These are phyloP conservation scores for Blastobotrys apis DNA, from an alignment of 1,139 yeast genomes.

Conservation along the genomic window DNA sequence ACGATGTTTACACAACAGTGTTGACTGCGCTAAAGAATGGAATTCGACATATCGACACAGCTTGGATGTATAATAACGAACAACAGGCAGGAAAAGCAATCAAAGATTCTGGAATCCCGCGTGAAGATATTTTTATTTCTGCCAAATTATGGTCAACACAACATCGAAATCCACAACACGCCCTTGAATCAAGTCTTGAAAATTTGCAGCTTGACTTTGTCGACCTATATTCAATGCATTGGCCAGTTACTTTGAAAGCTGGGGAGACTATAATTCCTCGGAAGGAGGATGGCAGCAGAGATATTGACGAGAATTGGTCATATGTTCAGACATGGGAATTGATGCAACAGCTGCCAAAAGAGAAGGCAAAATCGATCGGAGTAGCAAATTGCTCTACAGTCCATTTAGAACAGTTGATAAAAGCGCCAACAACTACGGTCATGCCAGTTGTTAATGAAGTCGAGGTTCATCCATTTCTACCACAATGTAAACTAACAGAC, in stretches of 20 bases:
- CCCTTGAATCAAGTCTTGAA: conserved; percentile 57
- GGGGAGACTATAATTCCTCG: conserved; percentile 10
- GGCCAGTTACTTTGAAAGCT: conserved; percentile 57
- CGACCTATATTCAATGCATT: conserved; percentile 78
- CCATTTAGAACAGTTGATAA: conserved; percentile 57
- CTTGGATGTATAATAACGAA: conserved; percentile 61
- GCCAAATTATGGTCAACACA: conserved; percentile 48
- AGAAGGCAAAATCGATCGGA: conserved; percentile 64
- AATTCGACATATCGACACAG: conserved; percentile 57
- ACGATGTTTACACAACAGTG: conserved; percentile 42
- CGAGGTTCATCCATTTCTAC: conserved; percentile 85
- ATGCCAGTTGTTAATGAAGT: conserved; percentile 56
- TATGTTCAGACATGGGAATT: conserved; percentile 64
- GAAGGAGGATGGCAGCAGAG: conserved; percentile 39
- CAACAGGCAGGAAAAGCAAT: conserved; percentile 58
- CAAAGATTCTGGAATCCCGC: conserved; percentile 43
- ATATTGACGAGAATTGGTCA: conserved; percentile 47
- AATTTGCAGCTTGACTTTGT: conserved; percentile 72
- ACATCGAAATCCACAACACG: conserved; percentile 53
- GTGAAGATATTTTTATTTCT: conserved; percentile 51
- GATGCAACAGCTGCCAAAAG: conserved; percentile 54
- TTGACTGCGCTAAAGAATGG: conserved; percentile 46
- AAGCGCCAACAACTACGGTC: conserved; percentile 46
- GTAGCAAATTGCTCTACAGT: conserved; percentile 76
- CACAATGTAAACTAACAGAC: conserved; percentile 61